Evolutionary conservation across 306 rosid genomes (phyloP), one percentile per base, ranked within the genome.

Genomic region (Rosa lucieae): DNA sequence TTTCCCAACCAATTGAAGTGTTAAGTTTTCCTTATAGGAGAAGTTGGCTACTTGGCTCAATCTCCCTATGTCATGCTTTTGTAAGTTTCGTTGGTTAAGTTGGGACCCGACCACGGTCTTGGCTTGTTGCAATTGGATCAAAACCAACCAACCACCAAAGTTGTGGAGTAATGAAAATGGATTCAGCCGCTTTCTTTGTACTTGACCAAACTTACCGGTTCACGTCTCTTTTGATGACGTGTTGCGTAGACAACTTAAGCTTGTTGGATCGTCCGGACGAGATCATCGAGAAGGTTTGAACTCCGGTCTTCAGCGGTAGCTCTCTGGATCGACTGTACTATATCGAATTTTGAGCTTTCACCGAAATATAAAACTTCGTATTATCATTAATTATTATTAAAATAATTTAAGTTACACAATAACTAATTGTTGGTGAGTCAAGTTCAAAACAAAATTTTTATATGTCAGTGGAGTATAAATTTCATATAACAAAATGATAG

Each of bases 1-100:
- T 40, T 53, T 49, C 56, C 63, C 79, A 82, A 66, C 83, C 84
- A 81, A 75, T 67, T 67, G 15, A 20, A 74, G 56, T 73, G 72
- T 40, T 68, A 85, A 78, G 79, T 43, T 74, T 79, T 47, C 72
- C 82, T 82, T 77, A 42, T 0, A 14, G 67, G 59, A 76, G 81
- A 90, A 84, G 86, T 55, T 65, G 40, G 51, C 29, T 37, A 6
- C 72, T 66, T 67, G 79, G 84, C 66, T 74, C 70, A 63, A 51
- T 46, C 9, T 35, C 49, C 53, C 58, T 51, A 44, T 46, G 52
- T 55, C 79, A 17, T 51, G 42, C 46, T 17, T 23, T 62, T 67
- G 77, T 29, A 29, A 29, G 1, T 29, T 29, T 29, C 32, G 32
- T 73, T 66, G 43, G 75, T 59, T 66, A 73, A 56, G 70, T 32